These are phyloP conservation scores for Phragmites australis DNA, from an alignment of 176 grass and related monocot species.

Conservation along the genomic window DNA sequence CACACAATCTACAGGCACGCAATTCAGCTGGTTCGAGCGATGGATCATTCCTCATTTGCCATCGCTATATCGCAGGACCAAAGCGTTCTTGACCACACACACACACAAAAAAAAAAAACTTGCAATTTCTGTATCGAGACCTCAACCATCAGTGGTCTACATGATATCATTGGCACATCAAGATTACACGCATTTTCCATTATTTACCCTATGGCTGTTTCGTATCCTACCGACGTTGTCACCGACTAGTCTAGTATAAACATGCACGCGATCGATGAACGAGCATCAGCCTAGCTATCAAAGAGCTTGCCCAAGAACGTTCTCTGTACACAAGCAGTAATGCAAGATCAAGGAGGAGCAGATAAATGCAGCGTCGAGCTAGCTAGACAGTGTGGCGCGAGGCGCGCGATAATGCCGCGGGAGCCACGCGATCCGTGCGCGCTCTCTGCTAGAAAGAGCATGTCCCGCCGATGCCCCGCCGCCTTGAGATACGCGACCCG, in stretches of 20 bases:
- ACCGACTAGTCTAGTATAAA: not conserved
- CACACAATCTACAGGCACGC: too few species aligned
- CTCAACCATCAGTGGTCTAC: not conserved
- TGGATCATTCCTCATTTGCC: not conserved
- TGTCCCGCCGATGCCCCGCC: not conserved
- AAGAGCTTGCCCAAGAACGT: not conserved
- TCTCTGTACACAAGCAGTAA: not conserved
- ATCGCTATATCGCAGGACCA: not conserved
- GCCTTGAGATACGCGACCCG: slow-evolving; percentile 16
- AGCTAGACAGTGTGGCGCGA: not conserved
- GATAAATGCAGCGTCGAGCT: not conserved
- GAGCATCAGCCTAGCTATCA: not conserved
- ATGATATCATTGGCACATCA: not conserved
- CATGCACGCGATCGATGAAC: not conserved
- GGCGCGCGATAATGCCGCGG: not conserved
- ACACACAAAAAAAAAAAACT: not conserved
- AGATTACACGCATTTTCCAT: not conserved
- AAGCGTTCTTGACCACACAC: not conserved
- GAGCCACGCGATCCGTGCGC: not conserved
- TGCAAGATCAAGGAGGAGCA: not conserved
- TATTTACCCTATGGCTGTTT: not conserved
- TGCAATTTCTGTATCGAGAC: not conserved
- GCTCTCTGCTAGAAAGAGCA: not conserved
- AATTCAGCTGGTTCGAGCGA: not conserved
- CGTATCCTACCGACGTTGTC: not conserved